Conservation (phyloP, 2,329 filamentous ascomycete species). For the Ophiostoma australiae region DNA sequence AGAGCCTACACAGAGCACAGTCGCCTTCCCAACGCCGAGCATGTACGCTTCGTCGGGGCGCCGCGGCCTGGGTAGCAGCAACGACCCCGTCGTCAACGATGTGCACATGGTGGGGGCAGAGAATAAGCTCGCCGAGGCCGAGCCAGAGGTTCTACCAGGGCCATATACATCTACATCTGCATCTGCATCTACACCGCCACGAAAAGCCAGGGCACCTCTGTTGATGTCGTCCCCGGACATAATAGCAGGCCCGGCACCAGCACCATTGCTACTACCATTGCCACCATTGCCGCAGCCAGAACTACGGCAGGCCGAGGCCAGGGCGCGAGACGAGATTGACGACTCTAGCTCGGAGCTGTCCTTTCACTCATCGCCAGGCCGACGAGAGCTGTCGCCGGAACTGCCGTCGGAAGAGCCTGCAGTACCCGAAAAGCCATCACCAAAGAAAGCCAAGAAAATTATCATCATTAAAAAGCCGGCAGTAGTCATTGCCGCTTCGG, state of each 20-base stretch:
- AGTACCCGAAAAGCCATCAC: background rate
- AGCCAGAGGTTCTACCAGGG: background rate
- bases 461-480: background rate
- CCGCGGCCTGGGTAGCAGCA: slow-evolving; percentile 9
- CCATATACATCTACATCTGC: background rate
- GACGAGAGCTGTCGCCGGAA: background rate
- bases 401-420: background rate
- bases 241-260: background rate
- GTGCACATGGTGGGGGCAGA: slow-evolving; percentile 8
- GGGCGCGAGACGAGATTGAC: background rate
- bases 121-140: background rate
- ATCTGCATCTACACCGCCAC: background rate
- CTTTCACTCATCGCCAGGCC: background rate
- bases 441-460: slow-evolving; percentile 29
- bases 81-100: background rate
- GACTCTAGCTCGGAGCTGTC: slow-evolving; percentile 9
- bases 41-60: slow-evolving; percentile 29
- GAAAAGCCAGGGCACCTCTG: background rate
- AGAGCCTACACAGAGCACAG: slow-evolving; percentile 33
- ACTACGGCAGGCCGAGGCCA: background rate
- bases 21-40: slow-evolving; percentile 38
- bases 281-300: background rate
- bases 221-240: background rate
- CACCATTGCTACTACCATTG: no score
- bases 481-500: slow-evolving; percentile 11